These are phyloP conservation scores for Aspergillus pseudonomiae DNA, from an alignment of 2,329 filamentous ascomycete species.

Conservation along the genomic window DNA sequence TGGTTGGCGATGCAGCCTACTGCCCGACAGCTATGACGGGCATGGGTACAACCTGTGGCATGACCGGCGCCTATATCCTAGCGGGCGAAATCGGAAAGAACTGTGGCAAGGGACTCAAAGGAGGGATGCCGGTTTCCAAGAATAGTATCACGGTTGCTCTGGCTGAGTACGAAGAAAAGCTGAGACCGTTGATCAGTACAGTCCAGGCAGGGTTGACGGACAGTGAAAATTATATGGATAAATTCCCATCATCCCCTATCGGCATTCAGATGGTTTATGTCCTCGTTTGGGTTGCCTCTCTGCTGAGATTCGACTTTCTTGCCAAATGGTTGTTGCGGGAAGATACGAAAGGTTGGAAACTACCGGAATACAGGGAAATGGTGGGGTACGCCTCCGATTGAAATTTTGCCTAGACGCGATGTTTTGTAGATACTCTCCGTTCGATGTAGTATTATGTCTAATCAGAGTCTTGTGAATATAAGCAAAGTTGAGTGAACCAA, in stretches of 20 bases:
- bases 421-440: neutral
- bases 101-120: slow-evolving; percentile 17
- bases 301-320: slow-evolving; percentile 41
- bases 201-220: slow-evolving; percentile 35
- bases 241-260: slow-evolving; percentile 32
- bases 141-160: slow-evolving; percentile 38
- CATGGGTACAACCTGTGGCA: slow-evolving; percentile 35
- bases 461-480: neutral
- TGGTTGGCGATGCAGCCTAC: slow-evolving; percentile 47
- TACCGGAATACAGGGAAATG: slow-evolving; percentile 39
- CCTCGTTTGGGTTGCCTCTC: slow-evolving; percentile 32
- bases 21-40: slow-evolving; percentile 35
- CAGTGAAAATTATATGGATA: slow-evolving; percentile 11
- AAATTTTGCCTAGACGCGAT: too few species aligned
- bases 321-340: slow-evolving; percentile 35
- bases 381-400: neutral
- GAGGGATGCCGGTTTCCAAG: slow-evolving; percentile 13
- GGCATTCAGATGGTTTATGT: slow-evolving; percentile 38
- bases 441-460: neutral
- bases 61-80: slow-evolving; percentile 55
- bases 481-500: neutral
- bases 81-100: slow-evolving; percentile 51
- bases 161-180: slow-evolving; percentile 45
- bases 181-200: slow-evolving; percentile 50
- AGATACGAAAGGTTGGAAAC: slow-evolving; percentile 36